phyloP scores from a whole-genome alignment of 257 asterid species.

The Salvia miltiorrhiza region DNA sequence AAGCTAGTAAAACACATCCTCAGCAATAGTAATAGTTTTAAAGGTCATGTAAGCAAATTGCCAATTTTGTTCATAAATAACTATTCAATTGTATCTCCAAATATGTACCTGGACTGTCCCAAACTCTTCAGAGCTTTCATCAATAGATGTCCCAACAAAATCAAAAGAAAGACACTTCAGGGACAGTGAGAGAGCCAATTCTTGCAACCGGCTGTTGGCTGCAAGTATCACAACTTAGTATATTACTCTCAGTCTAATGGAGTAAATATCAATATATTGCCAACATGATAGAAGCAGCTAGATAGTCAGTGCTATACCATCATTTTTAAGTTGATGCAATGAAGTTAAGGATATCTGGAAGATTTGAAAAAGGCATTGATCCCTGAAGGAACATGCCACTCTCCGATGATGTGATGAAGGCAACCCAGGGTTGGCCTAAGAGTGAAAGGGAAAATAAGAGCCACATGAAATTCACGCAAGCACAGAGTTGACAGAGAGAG shows the following conservation, averaged over 20 bases:
- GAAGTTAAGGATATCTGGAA: constrained; percentile 94
- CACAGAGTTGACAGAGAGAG: constrained; percentile 13
- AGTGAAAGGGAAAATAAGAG: constrained; percentile 22
- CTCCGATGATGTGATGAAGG: constrained; percentile 95
- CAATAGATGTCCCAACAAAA: constrained; percentile 92
- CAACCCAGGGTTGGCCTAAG: constrained; percentile 86
- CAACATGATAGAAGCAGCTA: constrained; percentile 5
- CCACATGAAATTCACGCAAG: constrained; percentile 25
- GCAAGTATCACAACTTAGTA: constrained; percentile 34
- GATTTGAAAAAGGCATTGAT: constrained; percentile 80
- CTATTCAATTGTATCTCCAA: constrained; percentile 9
- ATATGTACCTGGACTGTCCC: constrained; percentile 85
- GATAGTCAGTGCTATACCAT: constrained; percentile 47
- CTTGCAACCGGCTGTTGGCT: constrained; percentile 75
- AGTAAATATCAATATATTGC: constrained; percentile 5
- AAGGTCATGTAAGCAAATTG: not conserved
- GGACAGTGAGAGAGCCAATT: constrained; percentile 79
- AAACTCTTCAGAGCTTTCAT: constrained; percentile 97
- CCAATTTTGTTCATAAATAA: not conserved
- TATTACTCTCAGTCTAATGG: constrained; percentile 18
- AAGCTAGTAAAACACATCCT: not conserved
- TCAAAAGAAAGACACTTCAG: constrained; percentile 90
- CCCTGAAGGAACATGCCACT: constrained; percentile 92
- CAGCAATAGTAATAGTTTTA: not conserved
- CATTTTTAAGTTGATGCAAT: constrained; percentile 78